Conservation (phyloP, 2,329 filamentous ascomycete species). For the Pseudopyrenochaeta lycopersici region DNA sequence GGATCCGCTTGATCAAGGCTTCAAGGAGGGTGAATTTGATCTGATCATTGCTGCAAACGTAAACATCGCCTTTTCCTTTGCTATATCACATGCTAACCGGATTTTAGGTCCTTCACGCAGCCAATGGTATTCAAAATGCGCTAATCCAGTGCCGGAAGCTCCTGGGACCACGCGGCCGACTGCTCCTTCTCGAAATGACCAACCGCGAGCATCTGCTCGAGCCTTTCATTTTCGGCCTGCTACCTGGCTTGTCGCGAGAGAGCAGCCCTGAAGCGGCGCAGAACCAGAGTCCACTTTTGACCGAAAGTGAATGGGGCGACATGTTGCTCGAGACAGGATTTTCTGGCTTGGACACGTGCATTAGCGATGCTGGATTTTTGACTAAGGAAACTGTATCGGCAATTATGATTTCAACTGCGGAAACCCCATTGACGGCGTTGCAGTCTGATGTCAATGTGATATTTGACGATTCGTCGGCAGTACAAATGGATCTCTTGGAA, state of each 20-base stretch:
- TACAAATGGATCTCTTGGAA: constrained; percentile 6
- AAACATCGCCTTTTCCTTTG: neutral
- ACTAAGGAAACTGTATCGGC: neutral
- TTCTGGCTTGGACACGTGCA: constrained; percentile 1
- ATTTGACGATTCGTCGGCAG: constrained; percentile 7
- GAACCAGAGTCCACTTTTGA: constrained; percentile 6
- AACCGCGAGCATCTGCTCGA: constrained; percentile 5
- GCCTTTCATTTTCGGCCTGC: constrained; percentile 4
- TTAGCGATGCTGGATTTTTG: neutral
- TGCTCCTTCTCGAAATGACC: constrained; percentile 43
- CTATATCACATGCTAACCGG: neutral
- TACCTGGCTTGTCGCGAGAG: constrained; percentile 1
- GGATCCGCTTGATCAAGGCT: constrained; percentile 18
- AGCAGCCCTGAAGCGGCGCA: constrained; percentile 3
- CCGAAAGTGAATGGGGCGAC: constrained; percentile 4
- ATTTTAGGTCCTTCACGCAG: neutral
- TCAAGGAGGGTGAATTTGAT: constrained; percentile 16
- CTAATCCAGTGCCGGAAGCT: constrained; percentile 12
- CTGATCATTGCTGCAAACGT: constrained; percentile 20
- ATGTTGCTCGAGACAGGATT: neutral
- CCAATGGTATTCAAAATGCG: neutral
- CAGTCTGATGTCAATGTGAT: constrained; percentile 3
- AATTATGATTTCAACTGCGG: neutral
- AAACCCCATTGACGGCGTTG: neutral
- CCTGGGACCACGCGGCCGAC: constrained; percentile 50